These are phyloP conservation scores for Tuber aestivum DNA, from an alignment of 495 filamentous ascomycete genomes.

Conservation along the genomic window DNA sequence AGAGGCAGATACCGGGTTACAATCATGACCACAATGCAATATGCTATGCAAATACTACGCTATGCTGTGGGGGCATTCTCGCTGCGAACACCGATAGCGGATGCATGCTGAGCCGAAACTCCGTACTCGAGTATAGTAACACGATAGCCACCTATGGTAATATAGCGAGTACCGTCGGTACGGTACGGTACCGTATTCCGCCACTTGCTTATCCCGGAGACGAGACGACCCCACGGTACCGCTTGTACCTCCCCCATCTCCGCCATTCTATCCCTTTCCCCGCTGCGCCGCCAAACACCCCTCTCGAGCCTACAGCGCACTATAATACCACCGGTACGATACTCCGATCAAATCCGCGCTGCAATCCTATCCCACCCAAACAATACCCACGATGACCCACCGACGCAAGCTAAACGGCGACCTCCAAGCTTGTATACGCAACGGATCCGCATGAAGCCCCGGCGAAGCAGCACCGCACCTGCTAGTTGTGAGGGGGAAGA, in stretches of 20 bases:
- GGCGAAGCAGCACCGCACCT: neutral
- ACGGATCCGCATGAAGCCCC: neutral
- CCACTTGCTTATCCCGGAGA: neutral
- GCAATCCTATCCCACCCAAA: neutral
- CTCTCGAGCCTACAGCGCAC: neutral
- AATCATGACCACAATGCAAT: neutral
- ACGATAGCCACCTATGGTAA: neutral
- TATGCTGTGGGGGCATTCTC: neutral
- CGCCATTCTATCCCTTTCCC: neutral
- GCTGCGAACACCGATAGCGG: constrained; percentile 1
- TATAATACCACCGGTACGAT: neutral
- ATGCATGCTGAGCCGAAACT: neutral
- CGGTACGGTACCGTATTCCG: neutral
- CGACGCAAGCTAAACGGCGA: neutral
- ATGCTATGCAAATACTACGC: neutral
- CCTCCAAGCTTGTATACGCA: neutral
- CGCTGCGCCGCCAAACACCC: neutral
- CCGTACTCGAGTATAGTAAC: neutral
- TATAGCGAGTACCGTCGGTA: neutral
- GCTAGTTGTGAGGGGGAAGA: neutral
- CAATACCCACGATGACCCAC: neutral
- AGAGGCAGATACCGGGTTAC: neutral
- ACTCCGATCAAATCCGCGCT: neutral
- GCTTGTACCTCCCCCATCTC: neutral
- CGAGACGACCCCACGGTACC: neutral